phyloP scores from a whole-genome alignment of 306 rosid genomes.

The Pyrus betulifolia region DNA sequence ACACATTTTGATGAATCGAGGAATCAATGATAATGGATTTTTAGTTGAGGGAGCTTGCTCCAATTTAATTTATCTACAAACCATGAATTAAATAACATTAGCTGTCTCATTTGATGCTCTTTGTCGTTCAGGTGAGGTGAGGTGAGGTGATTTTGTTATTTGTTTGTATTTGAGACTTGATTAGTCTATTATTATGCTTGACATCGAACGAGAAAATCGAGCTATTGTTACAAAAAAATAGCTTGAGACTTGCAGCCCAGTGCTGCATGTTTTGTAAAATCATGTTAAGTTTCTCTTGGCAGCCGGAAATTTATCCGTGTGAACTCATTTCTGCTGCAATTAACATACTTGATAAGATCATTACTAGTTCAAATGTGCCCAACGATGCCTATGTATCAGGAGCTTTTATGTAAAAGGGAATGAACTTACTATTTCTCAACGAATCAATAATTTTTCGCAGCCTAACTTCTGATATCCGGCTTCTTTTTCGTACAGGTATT shows the following conservation, averaged over 20 bases:
- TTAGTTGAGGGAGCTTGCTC: too few species aligned
- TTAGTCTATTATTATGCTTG: background rate
- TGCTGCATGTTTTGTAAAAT: background rate
- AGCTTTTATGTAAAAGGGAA: background rate
- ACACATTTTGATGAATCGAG: too few species aligned
- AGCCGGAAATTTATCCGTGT: background rate
- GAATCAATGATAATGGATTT: too few species aligned
- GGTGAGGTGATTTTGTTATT: background rate
- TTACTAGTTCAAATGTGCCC: background rate
- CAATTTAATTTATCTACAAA: background rate
- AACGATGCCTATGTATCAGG: background rate
- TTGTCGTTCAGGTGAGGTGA: background rate
- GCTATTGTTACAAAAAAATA: background rate
- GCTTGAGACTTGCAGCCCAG: background rate
- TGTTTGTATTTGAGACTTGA: background rate
- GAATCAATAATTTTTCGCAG: background rate
- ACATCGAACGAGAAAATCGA: background rate
- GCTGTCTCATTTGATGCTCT: background rate
- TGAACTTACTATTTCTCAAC: too few species aligned
- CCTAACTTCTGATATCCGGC: background rate
- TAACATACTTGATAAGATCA: background rate
- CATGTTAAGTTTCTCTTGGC: background rate
- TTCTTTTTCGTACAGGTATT: conserved; percentile 23
- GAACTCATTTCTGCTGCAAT: background rate
- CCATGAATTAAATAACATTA: background rate